Base-by-base conservation (phyloP, 371 early-diverging fungal species). In the Gilbertella persicaria region DNA sequence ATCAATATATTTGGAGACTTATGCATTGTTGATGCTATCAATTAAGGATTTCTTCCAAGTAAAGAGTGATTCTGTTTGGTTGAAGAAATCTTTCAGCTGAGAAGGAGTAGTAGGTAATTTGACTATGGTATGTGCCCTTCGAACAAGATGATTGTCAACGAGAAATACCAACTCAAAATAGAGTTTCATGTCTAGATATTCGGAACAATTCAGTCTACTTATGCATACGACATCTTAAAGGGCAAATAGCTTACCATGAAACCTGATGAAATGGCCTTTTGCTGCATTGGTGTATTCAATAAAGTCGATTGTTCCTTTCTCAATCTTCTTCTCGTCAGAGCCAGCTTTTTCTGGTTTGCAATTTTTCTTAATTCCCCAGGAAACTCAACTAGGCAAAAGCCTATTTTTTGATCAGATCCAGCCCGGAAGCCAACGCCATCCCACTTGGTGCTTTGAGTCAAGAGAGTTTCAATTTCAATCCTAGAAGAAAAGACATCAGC, bases 261-360 rank as follows among this genome's bases (percentile, higher is more conserved):
- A 55, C 49, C 48, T 33, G 43, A 55, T 55, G 49, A 55, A 55
- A 54, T 54, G 55, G 33, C 47, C 30, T 54, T 54, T 54, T 46
- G n/a, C 41, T 54, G 41, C 47, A 29, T 54, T 40, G 25, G 47
- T 54, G 47, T 40, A 46, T 46, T 46, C 55, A 20, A 40, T 54
- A 46, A 54, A 54, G 21, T 40, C 41, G 41, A 47, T 46, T 28
- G 29, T 46, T 28, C 45, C 53, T 37, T 53, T 53, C 45, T 53
- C 53, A 37, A 53, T 45, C 37, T 53, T 52, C 35, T 52, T 44
- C 38, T 45, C 45, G 38, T 45, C 53, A 53, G 19, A 45, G 45
- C 37, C 35, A 35, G 53, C n/a, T n/a, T n/a, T n/a, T n/a, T n/a
- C n/a, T n/a, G n/a, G n/a, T 43, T 41, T 52, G 36, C 53, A 52